Evolutionary conservation across 148 eudicot genomes (phyloP).

Genomic region (Rhododendron kiyosumense): DNA sequence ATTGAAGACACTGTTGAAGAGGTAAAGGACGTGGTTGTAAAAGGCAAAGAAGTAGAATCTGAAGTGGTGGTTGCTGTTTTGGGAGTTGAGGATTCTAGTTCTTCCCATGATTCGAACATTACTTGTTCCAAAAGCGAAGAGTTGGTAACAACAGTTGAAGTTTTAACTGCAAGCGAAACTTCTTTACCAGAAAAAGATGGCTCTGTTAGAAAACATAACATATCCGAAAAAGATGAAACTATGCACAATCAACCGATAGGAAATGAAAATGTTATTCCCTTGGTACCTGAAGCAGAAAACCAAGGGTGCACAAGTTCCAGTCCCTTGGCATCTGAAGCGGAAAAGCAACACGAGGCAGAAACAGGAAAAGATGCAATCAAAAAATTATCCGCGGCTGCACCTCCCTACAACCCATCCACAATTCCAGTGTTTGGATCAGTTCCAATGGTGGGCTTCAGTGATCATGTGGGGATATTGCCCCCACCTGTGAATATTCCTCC

Average conservation of each 20-base stretch:
- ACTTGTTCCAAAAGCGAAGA: constrained; percentile 11
- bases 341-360: constrained; percentile 48
- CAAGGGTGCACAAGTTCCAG: constrained; percentile 13
- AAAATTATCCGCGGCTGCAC: constrained; percentile 89
- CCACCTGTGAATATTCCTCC: constrained; percentile 78
- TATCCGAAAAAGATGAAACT: constrained; percentile 11
- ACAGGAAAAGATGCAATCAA: constrained; percentile 55
- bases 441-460: constrained; percentile 52
- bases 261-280: constrained; percentile 10
- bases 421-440: constrained; percentile 61
- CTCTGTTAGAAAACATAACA: constrained; percentile 8
- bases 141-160: constrained; percentile 22
- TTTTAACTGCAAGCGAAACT: constrained; percentile 1
- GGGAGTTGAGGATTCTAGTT: constrained; percentile 17
- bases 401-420: constrained; percentile 77
- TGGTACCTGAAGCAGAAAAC: constrained; percentile 37
- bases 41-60: constrained; percentile 8
- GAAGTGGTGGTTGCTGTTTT: not conserved
- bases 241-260: not conserved
- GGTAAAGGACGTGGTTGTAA: constrained; percentile 7
- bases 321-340: constrained; percentile 29
- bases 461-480: constrained; percentile 75
- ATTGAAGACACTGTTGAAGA: constrained; percentile 19
- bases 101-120: constrained; percentile 13
- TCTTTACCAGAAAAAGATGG: constrained; percentile 18